Conservation (phyloP, 805 yeast species). For the Debaryomyces castellii region DNA sequence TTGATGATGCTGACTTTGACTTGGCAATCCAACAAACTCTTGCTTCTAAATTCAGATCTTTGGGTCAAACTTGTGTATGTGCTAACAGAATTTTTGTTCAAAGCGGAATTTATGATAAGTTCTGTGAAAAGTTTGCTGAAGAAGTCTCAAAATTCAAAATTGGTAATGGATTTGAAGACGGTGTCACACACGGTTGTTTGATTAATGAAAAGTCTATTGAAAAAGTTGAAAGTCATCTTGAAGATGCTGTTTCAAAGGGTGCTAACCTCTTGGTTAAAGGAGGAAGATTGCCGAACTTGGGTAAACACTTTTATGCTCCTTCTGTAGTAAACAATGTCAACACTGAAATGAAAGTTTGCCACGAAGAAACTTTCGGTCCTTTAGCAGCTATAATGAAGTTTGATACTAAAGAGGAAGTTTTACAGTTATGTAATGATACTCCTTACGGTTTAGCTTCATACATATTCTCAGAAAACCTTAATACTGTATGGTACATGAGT, state of each 20-base stretch:
- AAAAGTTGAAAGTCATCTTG: conserved; percentile 54
- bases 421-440: conserved; percentile 53
- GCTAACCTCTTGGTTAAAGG: conserved; percentile 53
- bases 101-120: conserved; percentile 60
- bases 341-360: conserved; percentile 46
- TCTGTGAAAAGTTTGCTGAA: conserved; percentile 47
- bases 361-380: conserved; percentile 69
- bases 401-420: conserved; percentile 52
- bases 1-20: conserved; percentile 69
- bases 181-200: conserved; percentile 56
- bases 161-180: conserved; percentile 56
- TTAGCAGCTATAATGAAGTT: conserved; percentile 57
- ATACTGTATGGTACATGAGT: conserved; percentile 50
- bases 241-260: conserved; percentile 56
- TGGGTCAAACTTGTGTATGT: conserved; percentile 83
- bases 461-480: conserved; percentile 52
- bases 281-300: conserved; percentile 49
- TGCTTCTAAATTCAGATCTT: conserved; percentile 68
- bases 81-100: conserved; percentile 74
- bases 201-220: conserved; percentile 50
- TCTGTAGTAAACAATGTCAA: conserved; percentile 53
- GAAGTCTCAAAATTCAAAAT: conserved; percentile 48
- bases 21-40: conserved; percentile 66
- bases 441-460: conserved; percentile 61
- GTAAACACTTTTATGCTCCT: conserved; percentile 55